Evolutionary conservation across 2,329 filamentous ascomycete species (phyloP).

Genomic region (Stagonosporopsis chrysanthemi): DNA sequence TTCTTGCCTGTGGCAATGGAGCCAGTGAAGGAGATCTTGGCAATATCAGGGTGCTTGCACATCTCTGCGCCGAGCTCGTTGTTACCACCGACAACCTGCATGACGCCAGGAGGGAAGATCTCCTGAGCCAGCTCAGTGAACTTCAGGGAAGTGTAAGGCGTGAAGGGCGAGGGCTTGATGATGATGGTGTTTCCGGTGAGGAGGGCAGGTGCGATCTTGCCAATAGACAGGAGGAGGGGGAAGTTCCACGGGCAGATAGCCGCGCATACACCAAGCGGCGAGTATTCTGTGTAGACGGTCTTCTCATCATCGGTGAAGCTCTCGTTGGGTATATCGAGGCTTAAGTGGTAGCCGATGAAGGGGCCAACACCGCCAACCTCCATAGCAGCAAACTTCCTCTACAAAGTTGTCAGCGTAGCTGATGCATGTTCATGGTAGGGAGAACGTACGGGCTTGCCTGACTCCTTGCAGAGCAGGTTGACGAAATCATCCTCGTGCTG

Average conservation of each 20-base stretch:
- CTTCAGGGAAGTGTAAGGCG: constrained; percentile 66
- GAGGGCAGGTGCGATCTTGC: constrained; percentile 65
- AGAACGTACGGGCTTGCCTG: constrained; percentile 46
- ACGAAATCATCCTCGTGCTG: constrained; percentile 42
- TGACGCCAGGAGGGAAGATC: constrained; percentile 68
- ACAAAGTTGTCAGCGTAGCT: constrained; percentile 15
- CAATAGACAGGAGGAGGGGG: constrained; percentile 60
- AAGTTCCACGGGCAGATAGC: constrained; percentile 57
- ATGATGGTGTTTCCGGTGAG: constrained; percentile 65
- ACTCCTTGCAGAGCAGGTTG: constrained; percentile 45
- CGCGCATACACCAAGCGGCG: constrained; percentile 56
- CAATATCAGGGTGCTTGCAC: constrained; percentile 65
- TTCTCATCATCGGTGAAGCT: constrained; percentile 56
- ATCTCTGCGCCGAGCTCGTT: constrained; percentile 67
- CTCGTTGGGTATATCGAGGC: constrained; percentile 49
- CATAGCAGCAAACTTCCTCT: constrained; percentile 52
- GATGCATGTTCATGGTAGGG: too few relatives aligned
- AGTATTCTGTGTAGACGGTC: constrained; percentile 56
- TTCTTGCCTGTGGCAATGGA: constrained; percentile 67
- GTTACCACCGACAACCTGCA: constrained; percentile 67
- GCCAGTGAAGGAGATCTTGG: constrained; percentile 71
- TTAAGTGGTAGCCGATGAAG: constrained; percentile 51
- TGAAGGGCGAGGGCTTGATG: constrained; percentile 65
- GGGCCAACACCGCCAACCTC: constrained; percentile 49
- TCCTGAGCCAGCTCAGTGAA: constrained; percentile 65